These are phyloP conservation scores for Corylus avellana DNA, from an alignment of 306 rosid species.

Conservation along the genomic window DNA sequence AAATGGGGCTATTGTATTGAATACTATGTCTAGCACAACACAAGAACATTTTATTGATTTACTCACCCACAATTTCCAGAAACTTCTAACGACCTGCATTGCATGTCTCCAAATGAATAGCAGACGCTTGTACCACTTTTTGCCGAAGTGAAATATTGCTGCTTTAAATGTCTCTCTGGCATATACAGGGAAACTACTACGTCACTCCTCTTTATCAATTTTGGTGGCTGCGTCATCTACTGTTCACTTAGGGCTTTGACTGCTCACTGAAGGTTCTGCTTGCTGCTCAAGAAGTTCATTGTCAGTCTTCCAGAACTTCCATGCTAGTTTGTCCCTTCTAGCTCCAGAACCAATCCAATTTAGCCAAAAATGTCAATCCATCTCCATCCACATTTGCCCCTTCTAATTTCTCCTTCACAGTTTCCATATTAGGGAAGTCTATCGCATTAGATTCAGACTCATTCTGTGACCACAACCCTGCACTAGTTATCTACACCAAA, in stretches of 20 bases:
- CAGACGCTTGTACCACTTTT: constrained; percentile 76
- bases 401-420: constrained; percentile 45
- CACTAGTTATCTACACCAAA: constrained; percentile 65
- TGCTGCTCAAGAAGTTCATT: constrained; percentile 62
- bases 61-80: constrained; percentile 88
- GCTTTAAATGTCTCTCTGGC: constrained; percentile 82
- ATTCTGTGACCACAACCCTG: constrained; percentile 80
- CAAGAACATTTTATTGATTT: constrained; percentile 14
- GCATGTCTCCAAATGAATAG: constrained; percentile 72
- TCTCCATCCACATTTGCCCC: constrained; percentile 58
- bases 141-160: constrained; percentile 60
- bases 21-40: neutral
- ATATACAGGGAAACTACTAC: constrained; percentile 50
- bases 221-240: constrained; percentile 57
- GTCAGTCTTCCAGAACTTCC: constrained; percentile 72
- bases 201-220: constrained; percentile 64
- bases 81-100: constrained; percentile 50
- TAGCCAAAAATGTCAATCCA: constrained; percentile 63
- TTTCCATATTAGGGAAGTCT: constrained; percentile 41
- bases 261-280: constrained; percentile 51
- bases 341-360: constrained; percentile 73
- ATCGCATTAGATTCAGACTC: constrained; percentile 49
- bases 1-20: neutral
- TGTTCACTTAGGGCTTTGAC: constrained; percentile 45
- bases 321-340: constrained; percentile 58